Percentiles rank a stretch among this genome's conserved stretches.
Conservation (phyloP, 352 stramenopile genomes). For the Globisporangium ultimum region DNA sequence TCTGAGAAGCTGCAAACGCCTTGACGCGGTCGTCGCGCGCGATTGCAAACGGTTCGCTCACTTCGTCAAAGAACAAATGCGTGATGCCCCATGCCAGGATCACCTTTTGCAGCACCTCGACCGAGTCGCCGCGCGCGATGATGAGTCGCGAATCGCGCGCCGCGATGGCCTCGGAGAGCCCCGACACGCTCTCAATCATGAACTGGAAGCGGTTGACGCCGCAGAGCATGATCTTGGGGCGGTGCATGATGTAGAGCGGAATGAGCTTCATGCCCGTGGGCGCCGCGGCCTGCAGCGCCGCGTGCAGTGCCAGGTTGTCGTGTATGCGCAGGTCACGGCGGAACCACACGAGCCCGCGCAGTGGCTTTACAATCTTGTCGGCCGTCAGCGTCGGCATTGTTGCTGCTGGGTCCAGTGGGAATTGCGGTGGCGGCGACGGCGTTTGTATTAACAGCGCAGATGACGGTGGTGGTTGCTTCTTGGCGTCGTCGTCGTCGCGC, state of each 20-base stretch:
- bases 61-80: constrained; percentile 89
- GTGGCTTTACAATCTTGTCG: constrained; percentile 13
- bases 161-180: constrained; percentile 70
- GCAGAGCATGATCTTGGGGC: constrained; percentile 81
- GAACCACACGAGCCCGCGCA: constrained; percentile 88
- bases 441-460: no score
- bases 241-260: constrained; percentile 89
- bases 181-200: constrained; percentile 90
- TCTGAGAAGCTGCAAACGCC: constrained; percentile 35
- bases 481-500: neutral
- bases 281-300: constrained; percentile 45
- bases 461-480: no score
- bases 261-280: constrained; percentile 47
- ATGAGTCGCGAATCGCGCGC: constrained; percentile 61
- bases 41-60: constrained; percentile 90
- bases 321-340: constrained; percentile 94
- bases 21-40: constrained; percentile 71
- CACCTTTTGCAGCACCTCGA: constrained; percentile 79
- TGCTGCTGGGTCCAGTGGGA: neutral
- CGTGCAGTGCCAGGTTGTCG: constrained; percentile 93
- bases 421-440: no score
- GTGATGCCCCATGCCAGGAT: constrained; percentile 86
- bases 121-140: constrained; percentile 68
- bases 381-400: neutral
- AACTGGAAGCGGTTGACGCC: constrained; percentile 89